Percentiles rank a stretch among this genome's conserved stretches.
phyloP scores from a whole-genome alignment of 768 basidiomycete genomes.

The Filobasidium wieringae region DNA sequence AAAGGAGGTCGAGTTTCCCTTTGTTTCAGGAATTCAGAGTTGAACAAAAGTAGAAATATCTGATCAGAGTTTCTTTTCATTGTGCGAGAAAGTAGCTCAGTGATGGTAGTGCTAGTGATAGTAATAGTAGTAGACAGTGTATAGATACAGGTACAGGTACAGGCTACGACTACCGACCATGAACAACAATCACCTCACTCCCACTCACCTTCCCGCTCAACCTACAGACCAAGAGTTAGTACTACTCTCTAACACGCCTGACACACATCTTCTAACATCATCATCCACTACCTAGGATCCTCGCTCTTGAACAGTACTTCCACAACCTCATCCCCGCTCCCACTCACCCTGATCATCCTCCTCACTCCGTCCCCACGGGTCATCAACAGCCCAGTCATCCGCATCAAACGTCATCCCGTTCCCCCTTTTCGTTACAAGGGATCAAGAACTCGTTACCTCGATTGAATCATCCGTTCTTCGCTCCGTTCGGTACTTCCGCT shows the following conservation, averaged over 20 bases:
- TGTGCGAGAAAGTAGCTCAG: too few relatives aligned
- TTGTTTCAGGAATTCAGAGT: too few relatives aligned
- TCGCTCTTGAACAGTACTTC: conserved; percentile 1
- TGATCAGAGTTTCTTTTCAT: too few relatives aligned
- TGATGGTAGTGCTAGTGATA: too few relatives aligned
- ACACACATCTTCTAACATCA: background rate
- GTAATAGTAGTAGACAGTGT: too few relatives aligned
- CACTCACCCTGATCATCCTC: background rate
- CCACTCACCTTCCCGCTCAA: background rate
- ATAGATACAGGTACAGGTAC: too few relatives aligned
- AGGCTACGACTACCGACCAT: background rate
- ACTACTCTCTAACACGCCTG: background rate
- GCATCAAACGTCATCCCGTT: background rate
- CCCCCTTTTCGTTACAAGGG: background rate
- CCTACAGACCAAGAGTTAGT: conserved; percentile 10
- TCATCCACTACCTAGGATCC: background rate
- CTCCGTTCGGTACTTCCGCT: too few relatives aligned
- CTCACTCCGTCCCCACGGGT: background rate
- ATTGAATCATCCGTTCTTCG: too few relatives aligned
- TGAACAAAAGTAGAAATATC: too few relatives aligned
- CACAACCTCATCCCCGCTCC: background rate
- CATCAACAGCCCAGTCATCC: background rate
- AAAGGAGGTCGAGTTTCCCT: too few relatives aligned
- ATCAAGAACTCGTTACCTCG: too few relatives aligned
- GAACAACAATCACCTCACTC: conserved; percentile 1